These are phyloP conservation scores for Pseudogymnoascus sp. DNA, from an alignment of 2,329 filamentous ascomycete species.

Conservation along the genomic window DNA sequence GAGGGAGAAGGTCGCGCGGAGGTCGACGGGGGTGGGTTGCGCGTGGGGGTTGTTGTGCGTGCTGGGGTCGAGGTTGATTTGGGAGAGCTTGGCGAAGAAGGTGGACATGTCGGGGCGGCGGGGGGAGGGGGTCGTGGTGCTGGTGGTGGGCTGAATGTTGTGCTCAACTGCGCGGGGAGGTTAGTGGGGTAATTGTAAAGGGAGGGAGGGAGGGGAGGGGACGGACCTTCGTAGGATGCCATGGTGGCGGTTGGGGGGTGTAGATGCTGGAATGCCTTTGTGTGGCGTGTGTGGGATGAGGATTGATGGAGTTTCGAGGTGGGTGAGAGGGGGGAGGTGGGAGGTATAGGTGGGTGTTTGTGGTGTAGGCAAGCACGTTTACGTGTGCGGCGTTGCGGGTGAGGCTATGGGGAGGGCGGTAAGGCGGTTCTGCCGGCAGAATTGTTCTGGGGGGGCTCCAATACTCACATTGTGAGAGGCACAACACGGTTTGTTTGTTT, in stretches of 20 bases:
- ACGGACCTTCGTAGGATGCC: not conserved
- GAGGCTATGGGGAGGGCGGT: not conserved
- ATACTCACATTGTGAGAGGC: not conserved
- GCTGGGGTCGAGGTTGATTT: conserved; percentile 27
- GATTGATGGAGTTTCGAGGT: not conserved
- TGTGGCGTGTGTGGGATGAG: not conserved
- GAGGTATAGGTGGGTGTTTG: not conserved
- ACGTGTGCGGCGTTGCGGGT: not conserved
- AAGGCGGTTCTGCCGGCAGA: not conserved
- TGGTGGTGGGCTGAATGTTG: conserved; percentile 42
- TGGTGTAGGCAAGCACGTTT: not conserved
- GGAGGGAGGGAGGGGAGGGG: not conserved
- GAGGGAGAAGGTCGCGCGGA: conserved; percentile 48
- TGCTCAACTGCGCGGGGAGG: conserved; percentile 47
- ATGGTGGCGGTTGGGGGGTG: not conserved
- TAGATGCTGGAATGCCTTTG: not conserved
- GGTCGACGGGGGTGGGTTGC: conserved; percentile 51
- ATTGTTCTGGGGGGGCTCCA: not conserved
- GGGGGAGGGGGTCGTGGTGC: conserved; percentile 24
- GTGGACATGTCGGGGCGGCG: conserved; percentile 55
- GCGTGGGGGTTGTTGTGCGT: conserved; percentile 46
- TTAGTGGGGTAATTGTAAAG: conserved; percentile 9
- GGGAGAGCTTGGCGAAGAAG: conserved; percentile 47
- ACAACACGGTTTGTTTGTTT: not conserved
- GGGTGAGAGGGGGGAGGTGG: not conserved